Base-by-base conservation (phyloP, 164 flowering plant genomes). In the Macadamia integrifolia region DNA sequence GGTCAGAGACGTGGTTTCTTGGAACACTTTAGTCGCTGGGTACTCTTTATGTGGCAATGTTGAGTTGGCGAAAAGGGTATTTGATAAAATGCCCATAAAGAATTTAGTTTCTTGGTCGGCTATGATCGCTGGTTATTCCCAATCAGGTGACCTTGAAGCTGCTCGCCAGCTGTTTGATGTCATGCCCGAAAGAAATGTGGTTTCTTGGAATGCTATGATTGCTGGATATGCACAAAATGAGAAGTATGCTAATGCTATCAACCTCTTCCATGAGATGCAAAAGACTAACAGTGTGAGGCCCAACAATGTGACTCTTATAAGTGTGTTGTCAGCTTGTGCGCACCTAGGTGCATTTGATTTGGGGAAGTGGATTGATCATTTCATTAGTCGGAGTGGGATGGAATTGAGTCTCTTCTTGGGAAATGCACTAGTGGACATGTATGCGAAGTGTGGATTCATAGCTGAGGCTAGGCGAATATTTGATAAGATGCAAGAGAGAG, bases 171-270 rank as follows among this genome's bases (percentile, higher is more conserved):
- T 81, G 2, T 81, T 81, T 56, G 73, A 81, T 72, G 69, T 42
- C 18, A 78, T 81, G 80, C 78, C 73, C 2, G 78, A 71, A 60
- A 73, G 74, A 58, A 77, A 74, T 62, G 77, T 74, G 44, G 72
- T 77, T 68, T 68, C 55, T 15, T 80, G 83, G 83, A 80, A 80
- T 65, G 72, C 83, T 3, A 78, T 80, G 81, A 80, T 80, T 60
- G 66, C 84, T 29, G 80, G 80, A 58, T 81, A 76, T 63, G 73
- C 73, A 0, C 84, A 78, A 58, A 81, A 79, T 63, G 81, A 74
- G 70, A 81, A 49, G 75, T 78, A 77, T 13, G 52, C 69, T 7
- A 77, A 79, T 46, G 82, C 76, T 8, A 55, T 82, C 43, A 42
- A 49, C n/a, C 61, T 82, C 6, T 82, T 82, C 66, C 68, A 69